Conservation (phyloP, 192 early-diverging fungal species). For the Umbelopsis vinacea region DNA sequence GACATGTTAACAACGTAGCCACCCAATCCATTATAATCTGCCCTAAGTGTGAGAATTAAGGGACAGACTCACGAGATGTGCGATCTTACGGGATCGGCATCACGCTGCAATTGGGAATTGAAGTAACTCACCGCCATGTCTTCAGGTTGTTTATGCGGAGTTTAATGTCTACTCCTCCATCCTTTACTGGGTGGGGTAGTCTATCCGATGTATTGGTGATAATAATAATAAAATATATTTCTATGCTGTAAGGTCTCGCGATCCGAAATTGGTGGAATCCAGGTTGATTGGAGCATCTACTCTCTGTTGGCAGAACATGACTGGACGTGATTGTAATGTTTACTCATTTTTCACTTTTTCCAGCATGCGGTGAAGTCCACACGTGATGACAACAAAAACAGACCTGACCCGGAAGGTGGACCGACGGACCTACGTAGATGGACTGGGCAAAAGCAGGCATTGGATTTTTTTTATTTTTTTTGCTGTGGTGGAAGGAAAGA, state of each 20-base stretch:
- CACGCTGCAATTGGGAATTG: background rate
- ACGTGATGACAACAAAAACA: constrained; percentile 25
- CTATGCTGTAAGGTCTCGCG: too few species aligned
- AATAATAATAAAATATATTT: too few species aligned
- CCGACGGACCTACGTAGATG: constrained; percentile 9
- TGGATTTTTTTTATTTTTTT: too few species aligned
- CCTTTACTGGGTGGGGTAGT: too few species aligned
- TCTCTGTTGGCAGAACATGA: background rate
- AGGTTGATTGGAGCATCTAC: too few species aligned
- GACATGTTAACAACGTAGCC: too few species aligned
- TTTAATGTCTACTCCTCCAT: background rate
- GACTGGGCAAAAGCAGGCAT: background rate
- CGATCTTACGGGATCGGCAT: background rate
- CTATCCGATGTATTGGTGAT: too few species aligned
- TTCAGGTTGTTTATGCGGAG: background rate
- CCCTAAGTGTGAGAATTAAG: too few species aligned
- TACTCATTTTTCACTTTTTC: background rate
- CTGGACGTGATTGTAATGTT: constrained; percentile 12
- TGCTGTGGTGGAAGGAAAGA: background rate
- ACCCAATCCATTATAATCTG: too few species aligned
- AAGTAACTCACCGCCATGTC: too few species aligned
- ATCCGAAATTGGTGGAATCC: too few species aligned
- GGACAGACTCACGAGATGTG: too few species aligned
- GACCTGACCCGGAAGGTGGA: constrained; percentile 22
- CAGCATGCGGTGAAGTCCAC: constrained; percentile 15